Evolutionary conservation across 1,284 basidiomycete species (phyloP), one percentile per base, ranked within the genome.

Genomic region (Tranzscheliella williamsii): DNA sequence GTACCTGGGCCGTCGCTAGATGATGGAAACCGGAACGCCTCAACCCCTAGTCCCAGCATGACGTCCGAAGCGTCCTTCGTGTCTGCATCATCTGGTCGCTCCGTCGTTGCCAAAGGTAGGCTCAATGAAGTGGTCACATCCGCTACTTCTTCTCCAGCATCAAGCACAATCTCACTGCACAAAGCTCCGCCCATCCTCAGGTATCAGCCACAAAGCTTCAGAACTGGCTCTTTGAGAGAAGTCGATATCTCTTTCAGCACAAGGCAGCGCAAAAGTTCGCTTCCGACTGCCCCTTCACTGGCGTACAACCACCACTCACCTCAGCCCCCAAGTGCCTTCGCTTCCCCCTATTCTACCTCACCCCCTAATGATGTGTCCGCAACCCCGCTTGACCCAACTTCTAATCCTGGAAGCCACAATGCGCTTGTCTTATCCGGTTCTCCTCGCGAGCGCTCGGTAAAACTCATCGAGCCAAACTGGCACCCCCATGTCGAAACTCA

Each of bases 391-490:
- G n/a, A n/a, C n/a, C n/a, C n/a, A n/a, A n/a, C n/a, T n/a, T n/a
- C n/a, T n/a, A n/a, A n/a, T n/a, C n/a, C n/a, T n/a, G n/a, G n/a
- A n/a, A n/a, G n/a, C n/a, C n/a, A n/a, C n/a, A 34, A 34, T 18
- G 17, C 32, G 32, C 18, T 34, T 18, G 8, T 34, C 9, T 8
- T 8, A 17, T 20, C 32, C 8, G 18, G 18, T 34, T 34, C 32
- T 13, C 11, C 12, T 13, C 32, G 32, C 9, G 17, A 34, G 18
- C 32, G 32, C 17, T 9, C 9, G 18, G 26, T 75, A 38, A 49
- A 47, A 36, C 45, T 75, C 9, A 55, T 53, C 9, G 74, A 76
- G 44, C 74, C 74, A 1, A 66, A 75, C 26, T 76, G 74, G 74
- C 30, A 37, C 11, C 63, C 61, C 6, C 72, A 68, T 26, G 36